phyloP scores from a whole-genome alignment of 2,329 filamentous ascomycete genomes.

The Leptographium radiaticola region DNA sequence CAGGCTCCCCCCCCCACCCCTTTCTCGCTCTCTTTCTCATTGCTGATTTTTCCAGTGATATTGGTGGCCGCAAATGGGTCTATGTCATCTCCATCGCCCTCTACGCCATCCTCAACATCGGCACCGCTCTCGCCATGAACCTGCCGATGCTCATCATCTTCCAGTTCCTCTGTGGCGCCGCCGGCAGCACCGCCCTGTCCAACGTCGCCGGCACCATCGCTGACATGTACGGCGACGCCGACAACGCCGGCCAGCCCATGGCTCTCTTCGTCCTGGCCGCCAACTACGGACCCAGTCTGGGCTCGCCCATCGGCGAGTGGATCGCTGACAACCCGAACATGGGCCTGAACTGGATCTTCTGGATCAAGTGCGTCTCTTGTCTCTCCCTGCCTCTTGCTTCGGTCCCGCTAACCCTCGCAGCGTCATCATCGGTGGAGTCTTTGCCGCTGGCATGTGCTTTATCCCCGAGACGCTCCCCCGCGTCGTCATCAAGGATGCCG shows the following conservation, averaged over 20 bases:
- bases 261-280: conserved; percentile 4
- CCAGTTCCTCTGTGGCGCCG: conserved; percentile 6
- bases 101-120: conserved; percentile 6
- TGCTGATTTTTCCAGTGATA: background rate
- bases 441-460: conserved; percentile 2
- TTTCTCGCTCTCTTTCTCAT: background rate
- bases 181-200: conserved; percentile 5
- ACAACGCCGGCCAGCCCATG: conserved; percentile 6
- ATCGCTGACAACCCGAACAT: conserved; percentile 5
- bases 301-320: conserved; percentile 6
- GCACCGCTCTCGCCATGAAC: conserved; percentile 4
- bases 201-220: conserved; percentile 7
- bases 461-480: conserved; percentile 5
- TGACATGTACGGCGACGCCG: conserved; percentile 4
- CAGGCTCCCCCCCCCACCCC: background rate
- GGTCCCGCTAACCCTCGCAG: background rate
- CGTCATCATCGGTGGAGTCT: conserved; percentile 6
- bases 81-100: conserved; percentile 4
- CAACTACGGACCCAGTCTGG: conserved; percentile 5
- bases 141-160: conserved; percentile 7
- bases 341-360: conserved; percentile 6
- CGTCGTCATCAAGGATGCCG: conserved; percentile 3
- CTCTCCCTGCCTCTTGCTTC: background rate
- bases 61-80: conserved; percentile 6
- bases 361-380: conserved; percentile 3